These are phyloP conservation scores for Bruguiera gymnorhiza DNA, from an alignment of 345 rosid species.

Conservation along the genomic window DNA sequence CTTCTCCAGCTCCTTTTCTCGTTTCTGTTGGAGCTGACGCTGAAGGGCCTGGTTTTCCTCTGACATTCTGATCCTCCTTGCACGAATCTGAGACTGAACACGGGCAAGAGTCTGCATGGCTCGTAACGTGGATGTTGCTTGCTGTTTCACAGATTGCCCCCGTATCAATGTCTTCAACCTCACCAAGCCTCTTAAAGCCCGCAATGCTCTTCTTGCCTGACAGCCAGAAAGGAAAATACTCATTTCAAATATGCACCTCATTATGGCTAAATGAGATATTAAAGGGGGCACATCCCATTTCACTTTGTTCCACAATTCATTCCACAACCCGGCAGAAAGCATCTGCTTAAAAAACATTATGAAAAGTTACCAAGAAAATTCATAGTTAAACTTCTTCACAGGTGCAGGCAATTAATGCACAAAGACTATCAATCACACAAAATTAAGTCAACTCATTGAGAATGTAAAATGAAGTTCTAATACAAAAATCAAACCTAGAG, in stretches of 20 bases:
- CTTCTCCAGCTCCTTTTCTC: constrained; percentile 51
- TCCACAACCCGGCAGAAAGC: too few relatives aligned
- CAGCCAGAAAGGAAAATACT: constrained; percentile 12
- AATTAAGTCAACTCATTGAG: too few relatives aligned
- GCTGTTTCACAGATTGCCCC: constrained; percentile 80
- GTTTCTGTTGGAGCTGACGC: constrained; percentile 69
- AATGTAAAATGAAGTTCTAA: too few relatives aligned
- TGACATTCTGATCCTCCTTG: constrained; percentile 74
- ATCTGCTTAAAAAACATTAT: not conserved
- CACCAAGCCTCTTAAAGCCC: constrained; percentile 84
- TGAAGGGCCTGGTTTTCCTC: constrained; percentile 94
- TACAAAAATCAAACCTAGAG: too few relatives aligned
- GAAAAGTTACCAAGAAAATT: not conserved
- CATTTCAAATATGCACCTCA: not conserved
- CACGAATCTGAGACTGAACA: constrained; percentile 78
- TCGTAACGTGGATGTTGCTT: constrained; percentile 64
- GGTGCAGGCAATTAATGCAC: too few relatives aligned
- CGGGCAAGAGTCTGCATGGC: constrained; percentile 94
- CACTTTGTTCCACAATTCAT: too few relatives aligned
- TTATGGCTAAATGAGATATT: too few relatives aligned
- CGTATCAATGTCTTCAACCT: constrained; percentile 78
- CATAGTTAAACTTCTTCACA: not conserved
- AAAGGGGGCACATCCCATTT: too few relatives aligned
- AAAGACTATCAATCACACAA: too few relatives aligned
- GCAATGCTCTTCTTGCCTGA: constrained; percentile 82